Evolutionary conservation across 306 rosid species (phyloP).

Genomic region (Glycine soja): DNA sequence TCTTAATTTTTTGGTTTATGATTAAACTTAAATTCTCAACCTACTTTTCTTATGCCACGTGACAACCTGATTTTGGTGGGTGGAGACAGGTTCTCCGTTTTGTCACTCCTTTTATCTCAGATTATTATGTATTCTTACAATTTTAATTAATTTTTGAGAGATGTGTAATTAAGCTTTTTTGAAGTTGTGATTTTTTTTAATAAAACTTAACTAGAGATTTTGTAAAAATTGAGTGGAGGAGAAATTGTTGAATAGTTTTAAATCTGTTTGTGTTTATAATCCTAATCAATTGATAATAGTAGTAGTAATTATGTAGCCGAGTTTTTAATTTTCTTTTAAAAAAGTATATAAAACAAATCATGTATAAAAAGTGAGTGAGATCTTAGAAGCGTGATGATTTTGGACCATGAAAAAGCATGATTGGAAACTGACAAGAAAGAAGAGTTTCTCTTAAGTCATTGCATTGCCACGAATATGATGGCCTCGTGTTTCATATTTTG

Average conservation of each 20-base stretch:
- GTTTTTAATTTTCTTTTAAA: too few relatives aligned
- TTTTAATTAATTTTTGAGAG: background rate
- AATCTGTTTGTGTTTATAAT: background rate
- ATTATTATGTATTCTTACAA: too few relatives aligned
- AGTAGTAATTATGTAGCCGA: too few relatives aligned
- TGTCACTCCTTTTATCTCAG: too few relatives aligned
- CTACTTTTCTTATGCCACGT: too few relatives aligned
- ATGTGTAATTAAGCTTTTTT: background rate
- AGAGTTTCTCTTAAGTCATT: background rate
- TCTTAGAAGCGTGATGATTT: background rate
- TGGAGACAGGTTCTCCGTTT: too few relatives aligned
- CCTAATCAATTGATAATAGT: too few relatives aligned
- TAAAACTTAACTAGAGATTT: background rate
- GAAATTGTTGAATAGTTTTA: background rate
- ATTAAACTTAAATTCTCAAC: too few relatives aligned
- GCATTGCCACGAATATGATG: background rate
- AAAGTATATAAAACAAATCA: too few relatives aligned
- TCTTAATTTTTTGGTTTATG: too few relatives aligned
- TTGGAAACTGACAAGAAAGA: background rate
- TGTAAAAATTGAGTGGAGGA: background rate
- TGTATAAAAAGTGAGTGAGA: background rate
- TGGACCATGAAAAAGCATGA: background rate
- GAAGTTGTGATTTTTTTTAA: background rate
- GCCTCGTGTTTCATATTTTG: slow-evolving; percentile 6
- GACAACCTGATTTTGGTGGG: too few relatives aligned